Percentiles rank a stretch among this genome's conserved stretches.
Conservation (phyloP, 176 grass and related monocot genomes). For the Zea luxurians region DNA sequence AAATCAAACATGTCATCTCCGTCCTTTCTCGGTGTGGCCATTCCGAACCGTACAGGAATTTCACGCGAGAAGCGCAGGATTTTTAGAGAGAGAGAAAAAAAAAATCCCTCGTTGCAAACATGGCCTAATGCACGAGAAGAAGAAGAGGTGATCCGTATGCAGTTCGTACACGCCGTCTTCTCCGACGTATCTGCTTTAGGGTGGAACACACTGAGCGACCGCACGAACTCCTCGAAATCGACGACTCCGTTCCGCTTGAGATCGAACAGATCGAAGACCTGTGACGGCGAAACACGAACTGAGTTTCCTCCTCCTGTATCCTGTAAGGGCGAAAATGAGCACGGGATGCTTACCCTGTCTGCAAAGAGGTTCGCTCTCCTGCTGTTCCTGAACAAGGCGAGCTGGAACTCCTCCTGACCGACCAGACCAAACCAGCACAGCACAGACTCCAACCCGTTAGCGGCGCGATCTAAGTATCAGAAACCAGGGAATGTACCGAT, state of each 20-base stretch:
- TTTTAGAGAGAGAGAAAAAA: too few relatives aligned
- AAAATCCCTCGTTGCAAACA: neutral
- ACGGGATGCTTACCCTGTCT: constrained; percentile 46
- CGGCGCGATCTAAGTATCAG: neutral
- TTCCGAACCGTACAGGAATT: neutral
- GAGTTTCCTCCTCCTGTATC: neutral
- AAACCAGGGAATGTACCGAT: neutral
- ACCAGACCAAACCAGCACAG: neutral
- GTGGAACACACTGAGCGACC: constrained; percentile 76
- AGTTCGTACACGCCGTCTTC: constrained; percentile 59
- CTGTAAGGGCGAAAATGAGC: neutral
- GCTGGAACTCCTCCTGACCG: constrained; percentile 68
- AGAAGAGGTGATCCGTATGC: neutral
- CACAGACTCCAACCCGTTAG: neutral
- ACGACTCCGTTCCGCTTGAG: constrained; percentile 67
- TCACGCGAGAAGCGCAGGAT: neutral
- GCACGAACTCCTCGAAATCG: constrained; percentile 80
- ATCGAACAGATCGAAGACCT: constrained; percentile 81
- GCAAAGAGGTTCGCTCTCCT: constrained; percentile 63
- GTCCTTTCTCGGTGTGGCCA: neutral
- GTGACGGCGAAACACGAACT: neutral
- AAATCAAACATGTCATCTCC: neutral
- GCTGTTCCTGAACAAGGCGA: constrained; percentile 75
- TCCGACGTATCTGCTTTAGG: constrained; percentile 43
- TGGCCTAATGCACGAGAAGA: neutral